Evolutionary conservation across 805 yeast species (phyloP).

Genomic region (Wickerhamomyces canadensis): DNA sequence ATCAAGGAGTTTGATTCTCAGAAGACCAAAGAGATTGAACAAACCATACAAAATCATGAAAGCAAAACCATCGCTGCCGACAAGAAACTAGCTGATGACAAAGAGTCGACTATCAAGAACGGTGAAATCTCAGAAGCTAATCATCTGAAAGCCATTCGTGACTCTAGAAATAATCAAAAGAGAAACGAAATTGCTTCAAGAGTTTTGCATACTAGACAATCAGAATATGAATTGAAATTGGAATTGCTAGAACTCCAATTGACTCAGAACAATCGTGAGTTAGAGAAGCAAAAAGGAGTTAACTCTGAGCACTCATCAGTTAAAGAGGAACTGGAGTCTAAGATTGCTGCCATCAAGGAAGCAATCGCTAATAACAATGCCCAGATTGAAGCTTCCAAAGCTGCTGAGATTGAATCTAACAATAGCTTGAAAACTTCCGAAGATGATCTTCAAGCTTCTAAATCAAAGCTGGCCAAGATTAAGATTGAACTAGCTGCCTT

Average conservation of each 20-base stretch:
- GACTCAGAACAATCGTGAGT: constrained; percentile 20
- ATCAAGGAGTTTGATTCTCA: constrained; percentile 17
- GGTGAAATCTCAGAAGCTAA: constrained; percentile 13
- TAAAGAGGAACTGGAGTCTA: constrained; percentile 15
- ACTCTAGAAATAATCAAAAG: constrained; percentile 18
- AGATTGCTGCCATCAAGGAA: constrained; percentile 14
- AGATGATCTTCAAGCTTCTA: constrained; percentile 14
- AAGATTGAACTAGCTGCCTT: constrained; percentile 18
- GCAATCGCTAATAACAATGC: constrained; percentile 17
- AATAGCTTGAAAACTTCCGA: constrained; percentile 11
- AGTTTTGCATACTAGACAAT: constrained; percentile 23
- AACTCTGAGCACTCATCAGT: constrained; percentile 11
- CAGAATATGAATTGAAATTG: constrained; percentile 20
- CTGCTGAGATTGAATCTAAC: constrained; percentile 6
- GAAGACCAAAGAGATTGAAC: constrained; percentile 18
- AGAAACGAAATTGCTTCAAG: constrained; percentile 19
- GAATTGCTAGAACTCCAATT: constrained; percentile 20
- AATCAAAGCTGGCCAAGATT: constrained; percentile 11
- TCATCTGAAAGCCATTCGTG: constrained; percentile 14
- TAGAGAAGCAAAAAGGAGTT: constrained; percentile 15
- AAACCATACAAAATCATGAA: constrained; percentile 12
- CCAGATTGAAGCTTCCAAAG: constrained; percentile 14
- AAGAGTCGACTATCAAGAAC: constrained; percentile 12
- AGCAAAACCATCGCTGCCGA: constrained; percentile 14
- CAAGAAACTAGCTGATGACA: constrained; percentile 14